A percentile compares a stretch with the other conserved stretches of the same genome.
phyloP scores from a whole-genome alignment of 2,329 filamentous ascomycete genomes.

The Ophiostoma ulmi region DNA sequence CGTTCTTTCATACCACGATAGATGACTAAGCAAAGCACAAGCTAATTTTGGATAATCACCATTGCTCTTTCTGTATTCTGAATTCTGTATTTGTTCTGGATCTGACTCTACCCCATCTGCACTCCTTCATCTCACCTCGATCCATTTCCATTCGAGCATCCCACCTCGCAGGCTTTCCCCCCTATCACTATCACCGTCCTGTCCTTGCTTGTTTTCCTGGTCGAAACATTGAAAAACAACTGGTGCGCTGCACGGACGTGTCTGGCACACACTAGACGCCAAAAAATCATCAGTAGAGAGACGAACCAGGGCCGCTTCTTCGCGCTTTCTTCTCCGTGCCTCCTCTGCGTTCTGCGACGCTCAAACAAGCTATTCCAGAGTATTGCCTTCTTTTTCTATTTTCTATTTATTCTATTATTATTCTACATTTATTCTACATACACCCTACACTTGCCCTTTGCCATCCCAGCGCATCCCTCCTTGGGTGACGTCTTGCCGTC shows the following conservation, averaged over 20 bases:
- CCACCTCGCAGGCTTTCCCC: not conserved
- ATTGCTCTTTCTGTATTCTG: not conserved
- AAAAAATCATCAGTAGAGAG: constrained; percentile 11
- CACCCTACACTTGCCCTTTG: not conserved
- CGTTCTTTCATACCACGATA: not conserved
- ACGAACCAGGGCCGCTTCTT: constrained; percentile 14
- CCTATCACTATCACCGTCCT: not conserved
- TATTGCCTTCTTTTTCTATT: not conserved
- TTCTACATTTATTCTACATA: not conserved
- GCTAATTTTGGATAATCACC: not conserved
- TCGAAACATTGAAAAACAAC: constrained; percentile 23
- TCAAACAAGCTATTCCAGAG: not conserved
- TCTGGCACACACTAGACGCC: constrained; percentile 14
- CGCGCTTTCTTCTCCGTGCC: not conserved
- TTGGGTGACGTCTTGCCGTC: constrained; percentile 6
- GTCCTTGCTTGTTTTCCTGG: constrained; percentile 15
- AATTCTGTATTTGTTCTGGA: not conserved
- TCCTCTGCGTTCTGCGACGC: not conserved
- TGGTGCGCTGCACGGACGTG: constrained; percentile 17
- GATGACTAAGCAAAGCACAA: constrained; percentile 3
- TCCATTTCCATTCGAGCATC: not conserved
- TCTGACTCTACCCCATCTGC: not conserved
- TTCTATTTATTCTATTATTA: not conserved
- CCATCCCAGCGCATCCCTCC: not conserved
- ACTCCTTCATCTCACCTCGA: not conserved